phyloP scores from a whole-genome alignment of 257 asterid species.

The Ocimum tenuiflorum region DNA sequence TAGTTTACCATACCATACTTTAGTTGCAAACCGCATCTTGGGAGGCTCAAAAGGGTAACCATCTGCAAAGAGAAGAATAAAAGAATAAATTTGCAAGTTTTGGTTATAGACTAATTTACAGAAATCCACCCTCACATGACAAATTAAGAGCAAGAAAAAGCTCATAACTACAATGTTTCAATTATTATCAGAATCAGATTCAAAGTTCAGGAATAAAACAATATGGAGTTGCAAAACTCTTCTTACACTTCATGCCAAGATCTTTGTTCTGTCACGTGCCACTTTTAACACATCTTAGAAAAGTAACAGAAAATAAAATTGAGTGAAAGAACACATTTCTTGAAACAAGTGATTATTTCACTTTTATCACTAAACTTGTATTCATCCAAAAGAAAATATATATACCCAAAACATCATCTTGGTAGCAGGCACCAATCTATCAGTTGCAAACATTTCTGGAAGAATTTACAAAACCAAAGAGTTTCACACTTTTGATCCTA shows the following conservation, averaged over 20 bases:
- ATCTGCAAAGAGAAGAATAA: conserved; percentile 43
- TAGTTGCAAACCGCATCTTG: conserved; percentile 77
- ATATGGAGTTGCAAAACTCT: not conserved
- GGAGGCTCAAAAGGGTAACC: conserved; percentile 99
- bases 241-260: not conserved
- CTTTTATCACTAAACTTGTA: not conserved
- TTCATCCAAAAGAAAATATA: not conserved
- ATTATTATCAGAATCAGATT: not conserved
- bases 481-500: not conserved
- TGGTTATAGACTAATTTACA: not conserved
- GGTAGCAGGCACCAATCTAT: not conserved
- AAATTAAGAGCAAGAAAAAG: not conserved
- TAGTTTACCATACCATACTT: conserved; percentile 77
- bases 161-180: not conserved
- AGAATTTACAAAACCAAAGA: not conserved
- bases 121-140: not conserved
- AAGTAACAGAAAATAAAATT: not conserved
- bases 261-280: not conserved
- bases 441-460: not conserved
- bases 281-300: not conserved
- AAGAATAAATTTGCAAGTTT: not conserved
- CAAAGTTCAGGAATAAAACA: not conserved
- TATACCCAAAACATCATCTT: not conserved
- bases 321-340: not conserved
- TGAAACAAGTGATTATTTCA: not conserved